Evolutionary conservation across 2,329 filamentous ascomycete genomes (phyloP), one percentile per base, ranked within the genome.

Genomic region (Polychaeton citri): DNA sequence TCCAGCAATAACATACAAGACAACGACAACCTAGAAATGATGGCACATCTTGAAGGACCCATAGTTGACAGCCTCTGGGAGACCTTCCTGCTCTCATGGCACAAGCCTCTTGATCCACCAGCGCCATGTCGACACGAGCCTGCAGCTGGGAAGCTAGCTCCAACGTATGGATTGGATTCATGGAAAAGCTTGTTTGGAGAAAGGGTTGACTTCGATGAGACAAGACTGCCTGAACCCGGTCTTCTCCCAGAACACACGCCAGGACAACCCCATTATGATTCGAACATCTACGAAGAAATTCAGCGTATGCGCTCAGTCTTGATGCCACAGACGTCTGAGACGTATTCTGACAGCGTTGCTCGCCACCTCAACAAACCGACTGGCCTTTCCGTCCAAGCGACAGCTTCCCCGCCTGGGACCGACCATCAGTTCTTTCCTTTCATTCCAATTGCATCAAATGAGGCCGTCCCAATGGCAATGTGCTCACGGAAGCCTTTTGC

Each of bases 1-100:
- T 78, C 81, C 58, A 86, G 80, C 60, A 85, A 85, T 54, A 88
- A 87, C 48, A 80, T 87, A 34, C 58, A 48, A 41, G 50, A 55
- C 40, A 87, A 85, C 36, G 78, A 82, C 46, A 88, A 88, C 44
- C 41, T 86, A 37, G 82, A 88, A 55, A 86, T 88, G 81, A 76
- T 84, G 71, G 66, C 72, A 2, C 80, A 83, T 37, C 53, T 85
- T 0, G 80, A 87, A 58, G 82, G 82, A 0, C 73, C 79, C 0
- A 81, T 87, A 38, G 81, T 87, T 0, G 79, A 86, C 47, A 74
- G 74, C 1, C 57, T 87, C 17, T 86, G 84, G 51, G 82, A 88
- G 43, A 76, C 77, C 43, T 78, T 79, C 1, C 54, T 86, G 26
- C 66, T 86, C 6, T 79, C 76, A 0, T 88, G 81, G 81, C 65